Percentiles rank a stretch among this genome's conserved stretches.
These are phyloP conservation scores for Russula olivacea DNA, from an alignment of 768 basidiomycete genomes.

Conservation along the genomic window DNA sequence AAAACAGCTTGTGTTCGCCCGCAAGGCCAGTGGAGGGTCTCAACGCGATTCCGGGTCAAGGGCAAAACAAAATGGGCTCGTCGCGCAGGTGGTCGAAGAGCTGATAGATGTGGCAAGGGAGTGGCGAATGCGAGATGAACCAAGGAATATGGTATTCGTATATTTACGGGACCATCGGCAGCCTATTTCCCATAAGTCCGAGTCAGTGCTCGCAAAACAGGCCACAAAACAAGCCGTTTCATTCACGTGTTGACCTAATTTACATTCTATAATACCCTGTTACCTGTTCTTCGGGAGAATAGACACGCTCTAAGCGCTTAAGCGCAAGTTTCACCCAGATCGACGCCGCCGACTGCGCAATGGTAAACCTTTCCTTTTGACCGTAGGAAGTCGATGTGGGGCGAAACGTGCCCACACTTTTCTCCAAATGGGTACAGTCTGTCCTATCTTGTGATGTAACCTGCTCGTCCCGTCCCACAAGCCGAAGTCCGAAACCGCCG, in stretches of 20 bases:
- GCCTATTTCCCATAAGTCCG: slow-evolving; percentile 21
- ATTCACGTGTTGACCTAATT: background rate
- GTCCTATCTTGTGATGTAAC: background rate
- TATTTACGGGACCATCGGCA: slow-evolving; percentile 19
- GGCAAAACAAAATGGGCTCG: slow-evolving; percentile 20
- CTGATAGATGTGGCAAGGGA: slow-evolving; percentile 29
- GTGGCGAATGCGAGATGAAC: slow-evolving; percentile 21
- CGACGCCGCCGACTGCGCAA: slow-evolving; percentile 6
- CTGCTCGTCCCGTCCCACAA: slow-evolving; percentile 14
- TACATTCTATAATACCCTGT: background rate
- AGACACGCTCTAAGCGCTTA: too few relatives aligned
- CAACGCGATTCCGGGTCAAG: background rate
- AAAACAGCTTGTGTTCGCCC: slow-evolving; percentile 31
- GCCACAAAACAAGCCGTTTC: background rate
- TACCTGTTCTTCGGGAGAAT: background rate
- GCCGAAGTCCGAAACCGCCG: slow-evolving; percentile 13
- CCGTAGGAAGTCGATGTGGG: slow-evolving; percentile 18
- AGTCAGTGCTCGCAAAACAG: slow-evolving; percentile 1
- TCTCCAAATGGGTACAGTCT: slow-evolving; percentile 8
- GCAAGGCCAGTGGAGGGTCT: slow-evolving; percentile 27
- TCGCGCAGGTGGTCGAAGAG: slow-evolving; percentile 15
- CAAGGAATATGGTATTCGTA: slow-evolving; percentile 9
- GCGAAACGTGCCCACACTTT: background rate
- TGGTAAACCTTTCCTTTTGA: slow-evolving; percentile 27
- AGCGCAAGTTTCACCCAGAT: background rate